Conservation (phyloP, 805 yeast genomes). For the Priceomyces carsonii region DNA sequence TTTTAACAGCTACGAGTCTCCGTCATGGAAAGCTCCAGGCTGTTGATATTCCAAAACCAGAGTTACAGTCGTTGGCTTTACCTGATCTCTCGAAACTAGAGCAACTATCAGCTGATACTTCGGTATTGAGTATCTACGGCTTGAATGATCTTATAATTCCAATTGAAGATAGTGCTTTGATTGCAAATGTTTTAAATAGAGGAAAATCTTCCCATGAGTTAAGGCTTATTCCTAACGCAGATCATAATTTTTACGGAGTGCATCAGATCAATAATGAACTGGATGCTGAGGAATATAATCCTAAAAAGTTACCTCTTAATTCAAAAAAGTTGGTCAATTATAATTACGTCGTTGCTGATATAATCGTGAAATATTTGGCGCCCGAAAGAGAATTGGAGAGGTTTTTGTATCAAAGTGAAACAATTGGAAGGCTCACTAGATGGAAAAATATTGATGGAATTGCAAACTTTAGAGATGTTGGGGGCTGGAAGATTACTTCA, state of each 20-base stretch:
- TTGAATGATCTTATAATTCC: conserved; percentile 67
- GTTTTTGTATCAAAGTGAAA: conserved; percentile 40
- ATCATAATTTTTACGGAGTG: conserved; percentile 75
- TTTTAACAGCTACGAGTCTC: conserved; percentile 23
- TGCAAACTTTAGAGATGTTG: conserved; percentile 74
- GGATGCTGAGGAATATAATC: conserved; percentile 34
- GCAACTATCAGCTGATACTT: conserved; percentile 44
- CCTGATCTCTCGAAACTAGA: conserved; percentile 47
- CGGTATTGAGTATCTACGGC: conserved; percentile 73
- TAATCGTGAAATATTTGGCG: conserved; percentile 49
- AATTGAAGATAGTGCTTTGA: conserved; percentile 56
- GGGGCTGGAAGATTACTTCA: conserved; percentile 60
- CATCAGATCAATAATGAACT: conserved; percentile 33
- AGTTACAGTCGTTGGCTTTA: conserved; percentile 49
- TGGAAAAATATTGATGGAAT: conserved; percentile 70
- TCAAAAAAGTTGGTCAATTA: conserved; percentile 54
- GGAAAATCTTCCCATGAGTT: conserved; percentile 53
- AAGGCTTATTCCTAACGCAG: conserved; percentile 63
- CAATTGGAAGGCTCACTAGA: conserved; percentile 46
- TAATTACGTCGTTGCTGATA: conserved; percentile 51
- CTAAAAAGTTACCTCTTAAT: conserved; percentile 44
- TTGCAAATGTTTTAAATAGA: conserved; percentile 55
- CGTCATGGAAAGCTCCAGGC: conserved; percentile 51
- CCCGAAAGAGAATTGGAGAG: conserved; percentile 53
- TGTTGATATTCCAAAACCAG: conserved; percentile 47